Evolutionary conservation across 495 filamentous ascomycete genomes (phyloP), one percentile per base, ranked within the genome.

Genomic region (Neurospora sp.): DNA sequence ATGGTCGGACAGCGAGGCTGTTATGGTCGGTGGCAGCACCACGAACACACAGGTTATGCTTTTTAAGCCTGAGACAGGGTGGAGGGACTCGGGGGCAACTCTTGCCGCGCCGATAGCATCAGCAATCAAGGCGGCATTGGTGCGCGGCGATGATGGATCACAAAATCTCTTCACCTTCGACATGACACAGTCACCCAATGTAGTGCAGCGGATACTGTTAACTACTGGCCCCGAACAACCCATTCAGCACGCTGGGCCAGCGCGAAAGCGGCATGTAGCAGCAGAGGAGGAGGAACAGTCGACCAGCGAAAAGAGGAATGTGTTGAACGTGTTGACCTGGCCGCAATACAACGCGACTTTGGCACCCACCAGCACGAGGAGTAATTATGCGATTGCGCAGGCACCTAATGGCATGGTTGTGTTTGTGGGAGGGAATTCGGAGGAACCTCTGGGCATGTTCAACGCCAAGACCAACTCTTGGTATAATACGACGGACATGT

Each of bases 81-180:
- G 94, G 95, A 75, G 78, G 11, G 82, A 88, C 61, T 88, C 93
- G 9, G 85, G 87, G 10, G 85, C 87, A 8, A 87, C 85, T 20
- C 82, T 97, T 46, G 82, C 84, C n/a, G 75, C 83, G 40, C 85
- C 87, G 16, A 74, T 95, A 11, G 77, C 83, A 7, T 81, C 82
- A 5, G 72, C 74, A 0, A 80, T 88, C n/a, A 87, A 89, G 76
- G 89, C 86, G 20, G 85, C 88, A 7, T 79, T 98, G 16, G 79
- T 97, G 22, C 83, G 84, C 70, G 90, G 89, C 9, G 87, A 89
- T 48, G 92, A 97, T 77, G 93, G 89, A 5, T 94, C 91, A 81
- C 96, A 94, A 78, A 85, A 93, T n/a, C 83, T 98, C 14, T 88
- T 94, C 74, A 88, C 88, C 1, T 98, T 94, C 79, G 89, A 97